Evolutionary conservation across 345 rosid species (phyloP), one percentile per base, ranked within the genome.

Genomic region (Sisymbrium altissimum): DNA sequence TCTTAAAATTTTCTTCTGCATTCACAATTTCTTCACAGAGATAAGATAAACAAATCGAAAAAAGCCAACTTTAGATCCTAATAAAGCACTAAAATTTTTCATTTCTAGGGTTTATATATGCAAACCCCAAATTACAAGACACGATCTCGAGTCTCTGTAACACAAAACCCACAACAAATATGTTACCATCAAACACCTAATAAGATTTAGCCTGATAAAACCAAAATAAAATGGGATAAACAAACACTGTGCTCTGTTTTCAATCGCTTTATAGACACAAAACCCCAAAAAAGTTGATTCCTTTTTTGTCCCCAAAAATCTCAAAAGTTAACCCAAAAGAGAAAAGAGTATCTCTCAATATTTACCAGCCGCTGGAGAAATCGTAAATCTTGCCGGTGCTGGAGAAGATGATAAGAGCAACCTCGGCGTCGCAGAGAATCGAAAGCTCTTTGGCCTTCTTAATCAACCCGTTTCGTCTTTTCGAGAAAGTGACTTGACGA

Each of bases 401-500:
- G 23, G 97, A 93, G 91, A 91, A 93, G 78, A 90, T 81, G 72
- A 90, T 93, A 18, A 89, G 84, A 75, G 97, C 96, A 82, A 93
- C 91, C 75, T 93, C 97, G 17, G 96, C 90, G 66, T 90, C 98
- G 59, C 97, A 90, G 58, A 93, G 89, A 73, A 90, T 82, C 41
- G 98, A 83, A 64, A 93, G 91, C 73, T 93, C 98, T 48, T 64
- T 85, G 17, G 98, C 94, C 65, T 93, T 89, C 66, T 93, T 93
- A 35, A 93, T 89, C 88, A 93, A 76, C 12, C 98, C 98, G 64
- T 82, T 73, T 66, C 97, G 83, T 79, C 98, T 84, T 71, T 93
- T 93, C 9, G 96, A 93, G 89, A 93, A 93, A 55, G 97, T 93
- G 55, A 93, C 98, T 81, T 93, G 97, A 83, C 98, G 90, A 83